Evolutionary conservation across 257 asterid species (phyloP).

Genomic region (Lantana camara): DNA sequence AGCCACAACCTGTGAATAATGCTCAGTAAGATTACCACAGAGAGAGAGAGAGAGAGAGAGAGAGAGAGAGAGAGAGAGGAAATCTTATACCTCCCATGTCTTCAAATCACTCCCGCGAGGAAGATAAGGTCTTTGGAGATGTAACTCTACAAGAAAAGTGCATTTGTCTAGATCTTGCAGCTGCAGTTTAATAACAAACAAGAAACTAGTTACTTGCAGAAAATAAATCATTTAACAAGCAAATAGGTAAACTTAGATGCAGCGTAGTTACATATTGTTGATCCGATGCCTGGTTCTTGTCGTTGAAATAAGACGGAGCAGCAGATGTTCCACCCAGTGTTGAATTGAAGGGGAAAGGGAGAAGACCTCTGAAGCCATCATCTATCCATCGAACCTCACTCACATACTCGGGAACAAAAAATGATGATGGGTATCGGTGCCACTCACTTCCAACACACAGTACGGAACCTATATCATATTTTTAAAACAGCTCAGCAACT

Average conservation of each 20-base stretch:
- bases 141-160: conserved; percentile 85
- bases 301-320: conserved; percentile 86
- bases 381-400: conserved; percentile 89
- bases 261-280: conserved; percentile 87
- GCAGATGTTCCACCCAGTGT: conserved; percentile 94
- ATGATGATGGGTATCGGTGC: conserved; percentile 97
- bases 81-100: conserved; percentile 77
- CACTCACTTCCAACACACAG: conserved; percentile 96
- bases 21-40: not conserved
- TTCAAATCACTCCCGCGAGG: conserved; percentile 85
- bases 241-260: conserved; percentile 21
- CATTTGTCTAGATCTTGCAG: conserved; percentile 71
- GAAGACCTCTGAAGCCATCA: conserved; percentile 97
- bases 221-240: not conserved
- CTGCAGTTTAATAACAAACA: conserved; percentile 44
- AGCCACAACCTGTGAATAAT: conserved; percentile 64
- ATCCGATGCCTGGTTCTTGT: conserved; percentile 87
- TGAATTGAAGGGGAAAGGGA: conserved; percentile 88
- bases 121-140: conserved; percentile 76
- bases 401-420: conserved; percentile 82
- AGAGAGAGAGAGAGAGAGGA: conserved; percentile 15
- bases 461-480: conserved; percentile 56
- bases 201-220: not conserved
- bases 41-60: conserved; percentile 11
- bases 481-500: too few relatives aligned